Evolutionary conservation across 768 basidiomycete genomes (phyloP), one percentile per base, ranked within the genome.

Genomic region (Xerocomellus intermedius): DNA sequence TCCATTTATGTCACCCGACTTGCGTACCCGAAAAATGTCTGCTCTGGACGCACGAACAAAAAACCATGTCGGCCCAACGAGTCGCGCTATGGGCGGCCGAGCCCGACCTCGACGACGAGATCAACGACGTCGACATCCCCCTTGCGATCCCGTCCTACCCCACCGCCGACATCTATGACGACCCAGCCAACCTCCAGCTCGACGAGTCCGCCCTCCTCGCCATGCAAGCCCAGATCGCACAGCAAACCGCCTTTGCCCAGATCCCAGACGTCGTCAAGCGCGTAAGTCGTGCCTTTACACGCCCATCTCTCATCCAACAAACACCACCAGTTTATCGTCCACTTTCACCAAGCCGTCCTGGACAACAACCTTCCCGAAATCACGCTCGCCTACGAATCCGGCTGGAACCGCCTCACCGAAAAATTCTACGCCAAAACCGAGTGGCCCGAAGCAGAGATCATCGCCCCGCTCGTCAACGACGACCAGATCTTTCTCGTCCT

Each of bases 361-460:
- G 85, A 93, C 42, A 94, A 95, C 70, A 96, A 98, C 73, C 81
- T 97, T 3, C 77, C 85, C 5, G 90, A 94, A 64, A 96, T 99
- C 61, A 92, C 91, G 5, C 79, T 87, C 21, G 92, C 94, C 48
- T 99, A 99, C 67, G 95, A 98, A 75, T 92, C 88, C 48, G 94
- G 94, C 6, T 99, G 95, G 95, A 96, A 94, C 74, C 87, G 90
- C 58, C 85, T 95, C 68, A 97, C 96, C 0, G 92, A 97, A 77
- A 94, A 95, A 76, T 94, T 89, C 77, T 99, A 97, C 66, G 72
- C 92, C 7, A 91, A 89, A 70, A 86, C 85, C 3, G 96, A 99
- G 70, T 98, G 96, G 96, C 96, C 96, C 1, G 94, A 98, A 69
- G 94, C 94, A 7, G 96, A 99, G 75, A 75, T 93, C 56, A 93